Evolutionary conservation across 225 moss, liverwort and hornwort species (phyloP), one percentile per base, ranked within the genome.

Genomic region (Asterella californica): DNA sequence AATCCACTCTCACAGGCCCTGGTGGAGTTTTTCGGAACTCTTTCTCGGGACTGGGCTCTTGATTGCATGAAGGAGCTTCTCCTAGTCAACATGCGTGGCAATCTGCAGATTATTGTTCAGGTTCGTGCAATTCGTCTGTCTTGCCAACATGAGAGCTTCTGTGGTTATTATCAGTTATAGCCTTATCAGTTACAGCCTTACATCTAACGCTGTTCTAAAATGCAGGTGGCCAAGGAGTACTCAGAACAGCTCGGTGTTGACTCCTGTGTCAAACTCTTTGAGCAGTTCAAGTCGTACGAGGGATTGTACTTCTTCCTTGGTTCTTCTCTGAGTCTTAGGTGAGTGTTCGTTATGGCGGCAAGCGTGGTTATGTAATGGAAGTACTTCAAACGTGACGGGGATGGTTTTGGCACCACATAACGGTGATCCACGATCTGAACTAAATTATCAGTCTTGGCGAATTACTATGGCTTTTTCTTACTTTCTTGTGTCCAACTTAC

Each of bases 1-100:
- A 24, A 22, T 29, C n/a, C 14, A 0, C 17, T 49, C 54, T 79
- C 38, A 79, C 91, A 99, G 99, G 89, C 93, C 54, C 80, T 95
- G 75, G 99, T 99, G 71, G 99, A 99, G 69, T 99, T 99, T 75
- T 99, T 99, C 83, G 99, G 99, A 81, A 95, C 99, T 7, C 89
- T 99, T 76, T 99, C 99, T 22, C 95, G 89, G 75, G 99, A 99
- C 81, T 99, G 99, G 99, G 99, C 95, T 69, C 85, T 99, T 74
- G 99, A 99, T 68, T 99, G 95, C 87, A 99, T 99, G 99, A 99
- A 92, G 81, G 99, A 99, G 89, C 88, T 99, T 67, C 93, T 99
- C 34, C 90, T 92, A 79, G 95, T 99, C 75, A 99, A 99, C 79
- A 91, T 95, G 99, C 92, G 93, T 77, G 99, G 99, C 81, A 99